These are phyloP conservation scores for Penicillium silybi DNA, from an alignment of 495 filamentous ascomycete species.

Conservation along the genomic window DNA sequence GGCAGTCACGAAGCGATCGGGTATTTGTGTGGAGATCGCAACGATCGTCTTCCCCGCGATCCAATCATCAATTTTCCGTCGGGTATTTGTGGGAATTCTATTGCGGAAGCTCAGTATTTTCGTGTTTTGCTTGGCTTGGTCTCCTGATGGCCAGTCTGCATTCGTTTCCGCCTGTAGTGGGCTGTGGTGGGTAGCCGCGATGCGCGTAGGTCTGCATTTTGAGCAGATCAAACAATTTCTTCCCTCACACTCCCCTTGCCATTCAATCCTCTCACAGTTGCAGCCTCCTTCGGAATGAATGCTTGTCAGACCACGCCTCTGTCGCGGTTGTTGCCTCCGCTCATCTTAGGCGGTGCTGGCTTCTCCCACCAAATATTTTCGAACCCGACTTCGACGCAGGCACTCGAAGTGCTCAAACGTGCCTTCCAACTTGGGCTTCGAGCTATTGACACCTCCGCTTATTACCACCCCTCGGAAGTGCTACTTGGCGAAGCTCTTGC, in stretches of 20 bases:
- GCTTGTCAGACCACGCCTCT: slow-evolving; percentile 1
- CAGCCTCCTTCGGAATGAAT: slow-evolving; percentile 7
- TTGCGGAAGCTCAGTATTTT: background rate
- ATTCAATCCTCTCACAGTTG: background rate
- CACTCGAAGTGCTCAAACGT: slow-evolving; percentile 61
- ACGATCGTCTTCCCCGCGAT: background rate
- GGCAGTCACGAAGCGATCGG: background rate
- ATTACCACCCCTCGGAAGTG: slow-evolving; percentile 83
- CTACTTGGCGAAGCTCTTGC: slow-evolving; percentile 71
- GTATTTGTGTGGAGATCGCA: background rate
- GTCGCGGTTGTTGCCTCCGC: slow-evolving; percentile 18
- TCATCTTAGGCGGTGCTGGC: slow-evolving; percentile 80
- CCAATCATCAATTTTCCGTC: slow-evolving; percentile 12
- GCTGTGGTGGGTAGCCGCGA: background rate
- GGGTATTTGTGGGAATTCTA: slow-evolving; percentile 13
- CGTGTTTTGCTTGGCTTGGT: background rate
- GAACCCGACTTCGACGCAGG: slow-evolving; percentile 64
- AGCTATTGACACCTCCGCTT: slow-evolving; percentile 87
- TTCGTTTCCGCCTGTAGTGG: background rate
- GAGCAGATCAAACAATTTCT: background rate
- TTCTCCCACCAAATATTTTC: slow-evolving; percentile 80
- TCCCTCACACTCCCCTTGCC: background rate
- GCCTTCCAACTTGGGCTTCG: slow-evolving; percentile 67
- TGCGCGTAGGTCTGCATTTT: background rate
- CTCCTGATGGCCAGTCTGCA: background rate